These are phyloP conservation scores for Glaciozyma martinii DNA, from an alignment of 768 basidiomycete genomes.

Conservation along the genomic window DNA sequence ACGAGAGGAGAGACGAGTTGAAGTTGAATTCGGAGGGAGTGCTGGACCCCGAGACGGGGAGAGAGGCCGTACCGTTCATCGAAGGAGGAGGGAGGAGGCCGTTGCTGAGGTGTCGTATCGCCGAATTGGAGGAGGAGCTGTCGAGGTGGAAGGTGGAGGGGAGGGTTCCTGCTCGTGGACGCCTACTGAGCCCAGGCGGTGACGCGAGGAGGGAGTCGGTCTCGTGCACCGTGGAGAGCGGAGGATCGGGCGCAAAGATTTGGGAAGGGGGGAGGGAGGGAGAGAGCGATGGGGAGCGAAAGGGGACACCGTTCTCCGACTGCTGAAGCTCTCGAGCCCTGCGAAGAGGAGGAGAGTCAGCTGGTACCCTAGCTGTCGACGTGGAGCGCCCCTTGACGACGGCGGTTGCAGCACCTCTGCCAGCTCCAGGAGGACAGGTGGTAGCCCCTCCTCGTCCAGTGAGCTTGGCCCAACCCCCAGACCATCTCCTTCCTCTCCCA, in stretches of 20 bases:
- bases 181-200: constrained; percentile 44
- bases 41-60: constrained; percentile 58
- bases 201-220: neutral
- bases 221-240: constrained; percentile 8
- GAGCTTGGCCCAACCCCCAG: too few species aligned
- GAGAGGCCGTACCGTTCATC: constrained; percentile 56
- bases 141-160: constrained; percentile 58
- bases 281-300: constrained; percentile 50
- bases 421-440: too few species aligned
- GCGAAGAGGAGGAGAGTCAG: constrained; percentile 16
- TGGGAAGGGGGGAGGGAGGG: constrained; percentile 38
- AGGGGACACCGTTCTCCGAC: constrained; percentile 55
- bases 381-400: too few species aligned
- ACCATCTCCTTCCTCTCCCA: too few species aligned
- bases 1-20: constrained; percentile 37
- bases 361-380: too few species aligned
- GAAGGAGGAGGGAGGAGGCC: constrained; percentile 42
- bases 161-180: constrained; percentile 70
- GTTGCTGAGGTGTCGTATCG: constrained; percentile 65
- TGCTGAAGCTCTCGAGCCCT: constrained; percentile 81
- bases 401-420: too few species aligned
- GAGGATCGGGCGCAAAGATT: constrained; percentile 44
- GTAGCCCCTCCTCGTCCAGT: too few species aligned
- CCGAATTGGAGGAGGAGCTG: constrained; percentile 57
- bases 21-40: constrained; percentile 49